Conservation (phyloP, 2,329 filamentous ascomycete genomes). For the Geosmithia morbida region DNA sequence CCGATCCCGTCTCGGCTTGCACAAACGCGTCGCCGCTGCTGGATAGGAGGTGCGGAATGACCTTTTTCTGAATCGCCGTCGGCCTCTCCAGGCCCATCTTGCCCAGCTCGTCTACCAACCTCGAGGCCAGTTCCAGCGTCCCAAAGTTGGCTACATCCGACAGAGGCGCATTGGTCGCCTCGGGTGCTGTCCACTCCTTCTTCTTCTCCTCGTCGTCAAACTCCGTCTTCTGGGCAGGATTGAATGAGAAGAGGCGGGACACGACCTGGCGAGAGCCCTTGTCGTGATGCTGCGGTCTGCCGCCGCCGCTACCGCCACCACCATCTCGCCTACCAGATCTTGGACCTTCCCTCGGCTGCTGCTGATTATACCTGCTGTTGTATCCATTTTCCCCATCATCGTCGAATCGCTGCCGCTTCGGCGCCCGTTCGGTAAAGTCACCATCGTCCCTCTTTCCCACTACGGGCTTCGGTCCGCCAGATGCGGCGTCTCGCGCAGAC, state of each 20-base stretch:
- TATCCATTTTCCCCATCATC: constrained; percentile 5
- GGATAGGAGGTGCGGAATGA: constrained; percentile 65
- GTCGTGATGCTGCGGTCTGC: constrained; percentile 4
- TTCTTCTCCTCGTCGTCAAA: constrained; percentile 33
- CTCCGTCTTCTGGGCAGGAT: constrained; percentile 57
- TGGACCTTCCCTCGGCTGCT: background rate
- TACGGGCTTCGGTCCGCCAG: constrained; percentile 6
- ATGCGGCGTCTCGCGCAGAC: constrained; percentile 13
- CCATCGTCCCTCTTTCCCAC: constrained; percentile 6
- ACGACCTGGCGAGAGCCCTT: constrained; percentile 45
- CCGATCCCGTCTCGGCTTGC: constrained; percentile 92
- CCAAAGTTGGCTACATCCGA: constrained; percentile 77
- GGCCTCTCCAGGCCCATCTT: constrained; percentile 85
- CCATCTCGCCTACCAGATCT: background rate
- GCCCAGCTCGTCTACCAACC: constrained; percentile 67
- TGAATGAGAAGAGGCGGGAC: constrained; percentile 85
- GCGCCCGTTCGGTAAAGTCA: constrained; percentile 16
- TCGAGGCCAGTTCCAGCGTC: constrained; percentile 66
- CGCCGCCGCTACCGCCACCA: constrained; percentile 5
- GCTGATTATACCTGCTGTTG: background rate
- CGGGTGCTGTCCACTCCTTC: constrained; percentile 38
- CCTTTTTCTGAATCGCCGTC: constrained; percentile 86
- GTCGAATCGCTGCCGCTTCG: constrained; percentile 30
- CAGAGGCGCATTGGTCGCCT: constrained; percentile 83
- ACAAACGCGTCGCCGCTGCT: constrained; percentile 86